Conservation (phyloP, 129 eudicot genomes). For the Pulicaria dysenterica region DNA sequence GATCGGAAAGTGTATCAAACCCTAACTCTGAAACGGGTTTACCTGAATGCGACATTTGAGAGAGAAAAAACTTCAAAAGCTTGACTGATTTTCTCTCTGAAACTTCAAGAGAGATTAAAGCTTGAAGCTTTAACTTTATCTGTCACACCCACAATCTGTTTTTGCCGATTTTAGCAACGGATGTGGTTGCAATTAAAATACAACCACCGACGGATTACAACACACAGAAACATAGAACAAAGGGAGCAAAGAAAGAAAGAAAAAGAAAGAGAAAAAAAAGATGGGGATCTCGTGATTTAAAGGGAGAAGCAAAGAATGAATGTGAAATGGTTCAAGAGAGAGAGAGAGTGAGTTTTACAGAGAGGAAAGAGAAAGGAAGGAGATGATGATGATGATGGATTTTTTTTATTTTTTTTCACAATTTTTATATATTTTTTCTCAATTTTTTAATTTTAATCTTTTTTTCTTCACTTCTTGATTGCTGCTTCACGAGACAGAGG, state of each 20-base stretch:
- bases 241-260: conserved; percentile 10
- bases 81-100: not conserved
- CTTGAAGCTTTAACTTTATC: conserved; percentile 1
- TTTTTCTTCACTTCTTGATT: conserved; percentile 24
- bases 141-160: conserved; percentile 19
- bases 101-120: not conserved
- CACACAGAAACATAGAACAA: conserved; percentile 33
- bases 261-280: conserved; percentile 29
- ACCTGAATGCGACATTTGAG: conserved; percentile 59
- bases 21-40: conserved; percentile 46
- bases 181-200: conserved; percentile 22
- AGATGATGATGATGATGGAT: conserved; percentile 34
- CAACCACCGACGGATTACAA: conserved; percentile 28
- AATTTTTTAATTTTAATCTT: not conserved
- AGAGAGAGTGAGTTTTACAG: conserved; percentile 42
- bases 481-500: conserved; percentile 51
- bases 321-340: conserved; percentile 54
- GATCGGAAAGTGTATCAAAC: conserved; percentile 57
- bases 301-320: conserved; percentile 87
- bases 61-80: not conserved
- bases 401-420: not conserved
- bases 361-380: conserved; percentile 26
- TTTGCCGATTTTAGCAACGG: conserved; percentile 32
- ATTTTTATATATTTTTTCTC: conserved; percentile 1
- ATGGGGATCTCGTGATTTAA: conserved; percentile 96